These are phyloP conservation scores for Edaphochlamys debaryana DNA, from an alignment of 139 green algal species.

Conservation along the genomic window DNA sequence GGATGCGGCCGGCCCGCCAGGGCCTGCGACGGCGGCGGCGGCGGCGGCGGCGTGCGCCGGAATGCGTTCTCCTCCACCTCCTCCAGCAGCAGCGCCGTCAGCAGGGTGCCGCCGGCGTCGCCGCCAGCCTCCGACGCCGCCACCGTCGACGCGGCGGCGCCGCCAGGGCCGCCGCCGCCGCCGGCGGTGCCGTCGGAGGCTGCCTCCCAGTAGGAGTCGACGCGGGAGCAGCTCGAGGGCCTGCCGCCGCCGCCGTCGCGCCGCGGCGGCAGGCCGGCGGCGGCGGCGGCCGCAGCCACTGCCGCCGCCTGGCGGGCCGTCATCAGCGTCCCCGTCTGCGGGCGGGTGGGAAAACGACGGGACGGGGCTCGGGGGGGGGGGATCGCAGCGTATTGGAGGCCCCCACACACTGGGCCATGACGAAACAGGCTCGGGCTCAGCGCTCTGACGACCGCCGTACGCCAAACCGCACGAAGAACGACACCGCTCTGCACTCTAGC, in stretches of 20 bases:
- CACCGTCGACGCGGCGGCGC: no score
- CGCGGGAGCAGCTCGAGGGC: background rate
- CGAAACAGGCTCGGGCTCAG: no score
- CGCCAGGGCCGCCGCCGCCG: background rate
- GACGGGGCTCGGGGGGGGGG: no score
- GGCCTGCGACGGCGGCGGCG: background rate
- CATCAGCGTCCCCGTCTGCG: slow-evolving; percentile 31
- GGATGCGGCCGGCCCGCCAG: background rate
- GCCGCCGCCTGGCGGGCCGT: slow-evolving; percentile 11
- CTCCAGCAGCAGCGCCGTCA: slow-evolving; percentile 34
- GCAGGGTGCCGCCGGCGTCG: background rate
- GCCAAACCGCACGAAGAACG: no score
- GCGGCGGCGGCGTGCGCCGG: background rate
- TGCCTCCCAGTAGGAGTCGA: slow-evolving; percentile 4
- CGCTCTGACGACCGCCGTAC: no score
- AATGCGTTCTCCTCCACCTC: slow-evolving; percentile 39
- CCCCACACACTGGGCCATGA: no score
- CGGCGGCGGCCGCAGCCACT: background rate
- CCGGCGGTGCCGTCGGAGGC: background rate
- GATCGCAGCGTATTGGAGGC: no score
- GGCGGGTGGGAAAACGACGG: no score
- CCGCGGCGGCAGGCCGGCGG: slow-evolving; percentile 7
- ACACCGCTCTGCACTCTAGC: no score
- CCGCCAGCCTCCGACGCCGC: background rate
- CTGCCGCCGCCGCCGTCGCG: background rate